phyloP scores from a whole-genome alignment of 306 rosid genomes.

The Styphnolobium japonicum region DNA sequence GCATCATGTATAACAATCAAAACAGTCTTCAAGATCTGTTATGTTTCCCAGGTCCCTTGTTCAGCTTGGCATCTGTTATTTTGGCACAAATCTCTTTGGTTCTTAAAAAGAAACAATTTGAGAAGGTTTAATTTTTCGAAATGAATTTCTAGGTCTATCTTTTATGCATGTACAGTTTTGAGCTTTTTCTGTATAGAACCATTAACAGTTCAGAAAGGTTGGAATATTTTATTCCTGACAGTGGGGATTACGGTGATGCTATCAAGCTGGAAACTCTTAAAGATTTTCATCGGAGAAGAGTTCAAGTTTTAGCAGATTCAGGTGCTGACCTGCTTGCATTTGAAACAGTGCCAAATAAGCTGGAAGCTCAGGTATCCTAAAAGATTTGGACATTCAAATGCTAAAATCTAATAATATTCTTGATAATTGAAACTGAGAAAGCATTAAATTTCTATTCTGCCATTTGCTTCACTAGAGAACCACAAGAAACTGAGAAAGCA shows the following conservation, averaged over 20 bases:
- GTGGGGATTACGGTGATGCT: slow-evolving; percentile 55
- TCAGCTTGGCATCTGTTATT: slow-evolving; percentile 2
- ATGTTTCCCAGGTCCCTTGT: background rate
- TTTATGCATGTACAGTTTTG: background rate
- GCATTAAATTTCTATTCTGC: background rate
- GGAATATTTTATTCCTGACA: slow-evolving; percentile 18
- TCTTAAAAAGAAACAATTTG: background rate
- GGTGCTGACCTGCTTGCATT: slow-evolving; percentile 58
- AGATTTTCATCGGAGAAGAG: slow-evolving; percentile 59
- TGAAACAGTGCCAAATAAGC: slow-evolving; percentile 59
- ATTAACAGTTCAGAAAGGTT: background rate
- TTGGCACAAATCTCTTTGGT: background rate
- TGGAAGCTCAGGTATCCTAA: slow-evolving; percentile 56
- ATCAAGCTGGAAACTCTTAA: slow-evolving; percentile 37
- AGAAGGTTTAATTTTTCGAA: slow-evolving; percentile 3
- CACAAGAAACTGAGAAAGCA: background rate
- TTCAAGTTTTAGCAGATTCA: slow-evolving; percentile 55
- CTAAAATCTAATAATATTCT: background rate
- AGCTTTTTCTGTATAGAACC: background rate
- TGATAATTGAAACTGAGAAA: background rate
- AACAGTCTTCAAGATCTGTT: background rate
- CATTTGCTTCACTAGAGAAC: background rate
- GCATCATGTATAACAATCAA: background rate
- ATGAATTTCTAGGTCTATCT: background rate
- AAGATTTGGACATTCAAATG: slow-evolving; percentile 11